Evolutionary conservation across 108 stramenopile genomes (phyloP), one percentile per base, ranked within the genome.

Genomic region (Schizochytrium sp.): DNA sequence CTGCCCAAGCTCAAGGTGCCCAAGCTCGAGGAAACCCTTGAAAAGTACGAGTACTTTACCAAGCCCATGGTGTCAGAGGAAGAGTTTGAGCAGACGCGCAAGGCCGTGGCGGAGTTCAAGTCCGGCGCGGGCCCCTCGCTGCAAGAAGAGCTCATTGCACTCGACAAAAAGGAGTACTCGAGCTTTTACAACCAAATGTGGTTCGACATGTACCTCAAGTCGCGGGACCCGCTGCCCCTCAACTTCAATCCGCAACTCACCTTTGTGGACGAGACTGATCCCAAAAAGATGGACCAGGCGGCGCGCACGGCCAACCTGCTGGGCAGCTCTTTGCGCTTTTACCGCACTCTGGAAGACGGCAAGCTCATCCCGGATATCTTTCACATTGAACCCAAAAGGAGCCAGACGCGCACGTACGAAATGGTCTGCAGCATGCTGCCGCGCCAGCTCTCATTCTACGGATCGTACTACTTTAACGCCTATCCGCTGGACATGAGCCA

Each of bases 121-220:
- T 29, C 21, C 18, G 43, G 45, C 5, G 89, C 51, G 71, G 91
- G 91, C 4, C 88, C 90, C 45, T 87, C 28, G 41, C 87, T 91
- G 47, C 91, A 92, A 60, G 91, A 87, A 1, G 90, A 88, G 48
- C 90, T 92, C 0, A 34, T 91, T 25, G 90, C 59, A 34, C 87
- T 55, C 19, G 91, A 91, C 48, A 90, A 88, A 29, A 88, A 91
- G 44, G 34, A 89, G 89, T 48, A 89, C 51, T 18, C 19, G 51
- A 87, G 91, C 88, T 71, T 89, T 89, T 89, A 92, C 90, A 44
- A 89, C 90, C 88, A 90, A 57, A 90, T 91, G 91, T 92, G 91
- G 91, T 91, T 90, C 88, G 87, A 92, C 87, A 58, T 90, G 44
- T 92, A 92, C 90, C 90, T 92, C 14, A 60, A 91, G 51, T 90